Evolutionary conservation across 139 green algal genomes (phyloP), one percentile per base, ranked within the genome.

Genomic region (Chlamydomonas sp.): DNA sequence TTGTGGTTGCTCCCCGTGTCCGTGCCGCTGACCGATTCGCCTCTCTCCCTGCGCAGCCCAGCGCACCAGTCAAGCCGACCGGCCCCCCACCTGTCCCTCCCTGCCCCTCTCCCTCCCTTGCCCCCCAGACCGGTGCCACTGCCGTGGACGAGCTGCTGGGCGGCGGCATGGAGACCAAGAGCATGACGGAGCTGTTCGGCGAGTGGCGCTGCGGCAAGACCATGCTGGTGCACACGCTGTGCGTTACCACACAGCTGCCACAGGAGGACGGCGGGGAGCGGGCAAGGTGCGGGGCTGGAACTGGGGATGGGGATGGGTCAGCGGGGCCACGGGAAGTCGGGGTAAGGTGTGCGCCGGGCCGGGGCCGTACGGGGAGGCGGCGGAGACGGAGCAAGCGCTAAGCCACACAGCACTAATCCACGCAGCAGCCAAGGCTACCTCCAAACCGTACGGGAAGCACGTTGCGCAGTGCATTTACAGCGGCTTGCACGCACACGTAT

Each of bases 81-180:
- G 31, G 31, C 31, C 31, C 31, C 31, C 31, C 31, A 49, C 31
- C 31, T 49, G 31, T 49, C 31, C 71, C 49, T 8, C 6, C 18
- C 3, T 17, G 8, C 71, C 71, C 18, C 5, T n/a, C 1, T 5
- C 60, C 3, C 60, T 57, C 66, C 76, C 12, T 80, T 18, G 58
- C 2, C 60, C n/a, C 49, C 66, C 69, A 88, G 83, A 82, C 93
- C n/a, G 96, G 96, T 57, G 89, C 88, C 5, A 63, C 92, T 16
- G 94, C 94, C 0, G 60, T 99, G 14, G 95, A 99, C 79, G 92
- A 93, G 74, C 88, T 98, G 12, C 93, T 99, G 9, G 96, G 95
- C 4, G 96, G 96, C 7, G 96, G 96, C 62, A 80, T 98, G 12
- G 95, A 98, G 86, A 98, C 95, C 63, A 95, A 95, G 63, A 85